Base-by-base conservation (phyloP, 768 basidiomycete species). In the Rhizopogon vesiculosus region DNA sequence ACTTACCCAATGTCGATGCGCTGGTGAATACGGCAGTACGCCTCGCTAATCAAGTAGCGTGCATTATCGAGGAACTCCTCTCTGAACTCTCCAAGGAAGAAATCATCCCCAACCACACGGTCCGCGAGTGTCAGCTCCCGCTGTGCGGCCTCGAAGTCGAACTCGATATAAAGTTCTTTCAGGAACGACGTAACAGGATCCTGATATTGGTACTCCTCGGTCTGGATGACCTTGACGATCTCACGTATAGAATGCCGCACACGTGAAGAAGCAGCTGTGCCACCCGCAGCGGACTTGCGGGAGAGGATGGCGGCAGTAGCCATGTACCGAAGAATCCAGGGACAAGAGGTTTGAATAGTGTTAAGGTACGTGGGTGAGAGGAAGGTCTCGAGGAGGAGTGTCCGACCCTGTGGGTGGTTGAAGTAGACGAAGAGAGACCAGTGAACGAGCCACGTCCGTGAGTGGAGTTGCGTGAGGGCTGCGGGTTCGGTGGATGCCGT, bases 371-470 rank as follows among this genome's bases (percentile, higher is more conserved):
- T 90, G 1, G 95, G 95, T 18, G 90, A 82, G 67, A 98, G 87
- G 86, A 98, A 99, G 1, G 91, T 93, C 67, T 98, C 97, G 62
- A 99, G 87, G 55, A 98, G 86, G 16, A 92, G 84, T 0, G 90
- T 91, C 42, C 94, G 86, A 28, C 93, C 94, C 63, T 94, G 85
- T 0, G 86, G 85, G 72, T 98, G 92, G 76, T 97, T 98, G 78
- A 94, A 99, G 76, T 96, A 98, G 54, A 98, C 93, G 71, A 98
- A 98, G 48, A 99, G 85, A 1, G 89, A 91, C 97, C 96, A 99
- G 74, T 98, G 97, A 7, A 92, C 85, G 57, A 96, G 82, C 94
- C 96, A 98, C 18, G 94, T 92, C 56, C 97, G 85, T 3, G 93
- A 91, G 71, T 98, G 94, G 31, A 99, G 80, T 66, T 97, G 93